phyloP scores from a whole-genome alignment of 148 eudicot genomes.

The Rhododendron mucronatum region DNA sequence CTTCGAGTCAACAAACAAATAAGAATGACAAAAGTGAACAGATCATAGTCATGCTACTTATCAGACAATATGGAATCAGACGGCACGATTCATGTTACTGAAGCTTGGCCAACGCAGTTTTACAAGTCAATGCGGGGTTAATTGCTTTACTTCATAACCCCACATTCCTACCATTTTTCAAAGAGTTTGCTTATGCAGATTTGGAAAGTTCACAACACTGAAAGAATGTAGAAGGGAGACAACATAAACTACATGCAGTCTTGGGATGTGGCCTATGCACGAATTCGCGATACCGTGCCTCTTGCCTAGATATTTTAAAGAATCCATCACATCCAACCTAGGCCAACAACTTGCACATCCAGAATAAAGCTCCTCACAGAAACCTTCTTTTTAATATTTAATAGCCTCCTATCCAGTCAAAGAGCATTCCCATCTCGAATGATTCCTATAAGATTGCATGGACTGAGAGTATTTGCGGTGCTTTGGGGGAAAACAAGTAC shows the following conservation, averaged over 20 bases:
- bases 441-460: neutral
- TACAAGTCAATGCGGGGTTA: neutral
- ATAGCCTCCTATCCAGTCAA: neutral
- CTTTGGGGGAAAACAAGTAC: neutral
- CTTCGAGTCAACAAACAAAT: neutral
- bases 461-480: neutral
- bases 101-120: neutral
- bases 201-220: neutral
- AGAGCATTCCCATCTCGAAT: neutral
- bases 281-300: neutral
- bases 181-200: neutral
- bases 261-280: neutral
- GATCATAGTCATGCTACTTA: neutral
- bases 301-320: neutral
- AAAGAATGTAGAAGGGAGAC: neutral
- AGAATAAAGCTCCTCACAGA: neutral
- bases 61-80: neutral
- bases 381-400: neutral
- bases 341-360: neutral
- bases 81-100: neutral
- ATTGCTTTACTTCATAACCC: neutral
- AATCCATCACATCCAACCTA: neutral
- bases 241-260: neutral
- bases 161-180: neutral
- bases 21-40: neutral